These are phyloP conservation scores for Dinochytrium kinnereticum DNA, from an alignment of 371 early-diverging fungal species.

Conservation along the genomic window DNA sequence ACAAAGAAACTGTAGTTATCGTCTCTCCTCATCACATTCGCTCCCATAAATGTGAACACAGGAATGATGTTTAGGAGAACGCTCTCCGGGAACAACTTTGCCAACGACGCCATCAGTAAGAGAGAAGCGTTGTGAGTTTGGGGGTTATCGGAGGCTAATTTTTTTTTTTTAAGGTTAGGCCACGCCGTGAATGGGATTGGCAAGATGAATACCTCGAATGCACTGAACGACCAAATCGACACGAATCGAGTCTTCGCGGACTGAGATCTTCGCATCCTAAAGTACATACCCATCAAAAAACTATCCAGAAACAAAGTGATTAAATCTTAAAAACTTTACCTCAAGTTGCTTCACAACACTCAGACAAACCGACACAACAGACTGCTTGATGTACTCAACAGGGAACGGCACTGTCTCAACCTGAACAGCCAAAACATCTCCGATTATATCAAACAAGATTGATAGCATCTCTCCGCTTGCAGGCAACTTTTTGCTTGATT, in stretches of 20 bases:
- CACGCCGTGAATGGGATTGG: not conserved
- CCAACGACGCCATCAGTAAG: constrained; percentile 87
- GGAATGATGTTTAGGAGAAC: constrained; percentile 94
- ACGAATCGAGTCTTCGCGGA: constrained; percentile 61
- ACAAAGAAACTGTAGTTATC: constrained; percentile 95
- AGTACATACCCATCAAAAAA: too few relatives aligned
- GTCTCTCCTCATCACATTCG: constrained; percentile 90
- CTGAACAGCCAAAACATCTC: constrained; percentile 68
- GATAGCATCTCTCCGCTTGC: constrained; percentile 60
- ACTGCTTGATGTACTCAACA: constrained; percentile 86
- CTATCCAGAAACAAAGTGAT: too few relatives aligned
- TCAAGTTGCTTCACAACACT: constrained; percentile 67
- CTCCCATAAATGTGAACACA: constrained; percentile 98
- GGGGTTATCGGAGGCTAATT: constrained; percentile 82
- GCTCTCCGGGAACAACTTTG: constrained; percentile 77
- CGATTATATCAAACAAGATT: constrained; percentile 77
- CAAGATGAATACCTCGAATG: constrained; percentile 61
- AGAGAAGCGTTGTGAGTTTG: constrained; percentile 93
- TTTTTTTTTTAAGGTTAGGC: not conserved
- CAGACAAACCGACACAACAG: constrained; percentile 76
- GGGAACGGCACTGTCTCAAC: constrained; percentile 64
- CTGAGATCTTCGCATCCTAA: constrained; percentile 28
- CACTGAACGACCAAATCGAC: constrained; percentile 89
- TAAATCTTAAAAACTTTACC: constrained; percentile 12
- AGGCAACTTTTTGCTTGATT: constrained; percentile 56